phyloP scores from a whole-genome alignment of 805 yeast species.

The Ogataea paraovalis region DNA sequence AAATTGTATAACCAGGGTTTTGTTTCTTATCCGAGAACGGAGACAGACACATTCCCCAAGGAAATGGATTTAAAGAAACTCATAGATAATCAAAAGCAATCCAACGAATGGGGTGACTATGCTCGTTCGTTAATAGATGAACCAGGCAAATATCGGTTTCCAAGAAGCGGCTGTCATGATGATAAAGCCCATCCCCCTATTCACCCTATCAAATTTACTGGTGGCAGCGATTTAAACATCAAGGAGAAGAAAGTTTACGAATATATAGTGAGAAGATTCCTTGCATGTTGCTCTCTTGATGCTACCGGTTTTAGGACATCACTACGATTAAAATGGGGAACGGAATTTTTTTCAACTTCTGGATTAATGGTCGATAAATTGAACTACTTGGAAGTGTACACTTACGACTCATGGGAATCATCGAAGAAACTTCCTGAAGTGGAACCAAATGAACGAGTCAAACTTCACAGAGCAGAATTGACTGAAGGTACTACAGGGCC shows the following conservation, averaged over 20 bases:
- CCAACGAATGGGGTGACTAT: constrained; percentile 67
- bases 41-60: constrained; percentile 81
- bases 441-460: constrained; percentile 50
- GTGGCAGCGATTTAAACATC: constrained; percentile 28
- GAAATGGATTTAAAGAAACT: constrained; percentile 66
- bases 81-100: constrained; percentile 55
- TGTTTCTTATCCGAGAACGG: constrained; percentile 95
- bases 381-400: constrained; percentile 78
- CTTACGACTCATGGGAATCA: constrained; percentile 76
- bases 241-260: constrained; percentile 76
- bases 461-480: constrained; percentile 54
- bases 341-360: constrained; percentile 65
- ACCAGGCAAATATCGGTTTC: constrained; percentile 49
- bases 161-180: constrained; percentile 78
- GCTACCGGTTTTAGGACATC: constrained; percentile 74
- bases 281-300: constrained; percentile 90
- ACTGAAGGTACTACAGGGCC: constrained; percentile 75
- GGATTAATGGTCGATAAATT: constrained; percentile 71
- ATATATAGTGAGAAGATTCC: constrained; percentile 76
- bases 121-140: constrained; percentile 43
- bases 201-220: constrained; percentile 63
- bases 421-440: constrained; percentile 61
- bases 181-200: constrained; percentile 99
- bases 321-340: constrained; percentile 69
- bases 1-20: constrained; percentile 79